Conservation (phyloP, 2,329 filamentous ascomycete species). For the Exophiala calicioides region DNA sequence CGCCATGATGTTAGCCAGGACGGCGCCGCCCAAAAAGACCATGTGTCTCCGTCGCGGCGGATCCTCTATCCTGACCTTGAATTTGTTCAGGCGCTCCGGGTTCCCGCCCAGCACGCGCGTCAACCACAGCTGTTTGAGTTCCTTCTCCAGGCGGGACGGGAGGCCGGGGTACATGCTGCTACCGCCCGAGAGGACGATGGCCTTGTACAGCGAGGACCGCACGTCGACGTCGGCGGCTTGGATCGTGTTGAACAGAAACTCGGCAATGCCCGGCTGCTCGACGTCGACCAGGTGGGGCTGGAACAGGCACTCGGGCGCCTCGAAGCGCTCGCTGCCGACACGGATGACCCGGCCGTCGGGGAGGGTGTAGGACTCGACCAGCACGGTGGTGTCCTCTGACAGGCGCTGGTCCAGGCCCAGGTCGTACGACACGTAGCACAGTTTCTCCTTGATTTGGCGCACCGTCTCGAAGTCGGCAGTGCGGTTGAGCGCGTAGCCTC, state of each 20-base stretch:
- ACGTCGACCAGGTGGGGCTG: conserved; percentile 97
- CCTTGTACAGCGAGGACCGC: conserved; percentile 90
- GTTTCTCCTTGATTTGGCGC: conserved; percentile 98
- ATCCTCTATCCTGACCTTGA: conserved; percentile 99
- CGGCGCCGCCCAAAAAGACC: conserved; percentile 97
- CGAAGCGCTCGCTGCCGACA: conserved; percentile 94
- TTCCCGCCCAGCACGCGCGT: conserved; percentile 87
- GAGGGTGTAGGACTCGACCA: conserved; percentile 96
- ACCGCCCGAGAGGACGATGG: conserved; percentile 92
- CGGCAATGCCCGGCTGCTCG: conserved; percentile 93
- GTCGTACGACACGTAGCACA: conserved; percentile 99
- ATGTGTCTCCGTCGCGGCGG: conserved; percentile 94
- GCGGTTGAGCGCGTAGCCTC: conserved; percentile 94
- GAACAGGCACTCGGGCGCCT: conserved; percentile 97
- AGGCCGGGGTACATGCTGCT: conserved; percentile 99
- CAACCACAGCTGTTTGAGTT: conserved; percentile 97
- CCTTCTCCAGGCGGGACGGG: conserved; percentile 93
- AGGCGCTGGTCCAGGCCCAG: conserved; percentile 93
- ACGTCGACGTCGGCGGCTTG: conserved; percentile 95
- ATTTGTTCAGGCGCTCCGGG: conserved; percentile 91
- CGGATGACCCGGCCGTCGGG: conserved; percentile 95
- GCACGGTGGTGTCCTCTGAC: conserved; percentile 93
- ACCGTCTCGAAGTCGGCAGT: conserved; percentile 99
- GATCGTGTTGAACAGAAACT: conserved; percentile 98
- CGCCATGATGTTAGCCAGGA: conserved; percentile 97